These are phyloP conservation scores for Pharus latifolius DNA, from an alignment of 176 grass and related monocot species.

Conservation along the genomic window DNA sequence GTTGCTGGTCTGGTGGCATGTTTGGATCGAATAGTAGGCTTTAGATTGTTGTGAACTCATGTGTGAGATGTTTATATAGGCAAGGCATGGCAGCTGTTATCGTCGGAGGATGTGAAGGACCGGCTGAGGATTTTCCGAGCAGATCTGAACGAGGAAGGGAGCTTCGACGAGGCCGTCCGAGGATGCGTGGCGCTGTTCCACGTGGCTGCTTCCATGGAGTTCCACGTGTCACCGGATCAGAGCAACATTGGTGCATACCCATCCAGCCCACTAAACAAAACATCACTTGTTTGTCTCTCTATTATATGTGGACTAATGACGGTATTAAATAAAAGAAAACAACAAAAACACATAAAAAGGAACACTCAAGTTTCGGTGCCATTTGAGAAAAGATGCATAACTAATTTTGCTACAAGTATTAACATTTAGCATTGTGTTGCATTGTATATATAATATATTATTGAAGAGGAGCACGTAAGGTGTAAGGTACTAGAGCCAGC, in stretches of 20 bases:
- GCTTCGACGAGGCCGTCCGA: slow-evolving; percentile 53
- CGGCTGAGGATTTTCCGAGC: slow-evolving; percentile 50
- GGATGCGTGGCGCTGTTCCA: slow-evolving; percentile 56
- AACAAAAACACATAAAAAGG: no score
- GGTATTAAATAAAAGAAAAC: no score
- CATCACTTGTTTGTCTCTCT: no score
- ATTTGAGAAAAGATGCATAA: no score
- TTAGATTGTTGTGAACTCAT: neutral
- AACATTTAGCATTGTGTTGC: no score
- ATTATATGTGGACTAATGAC: no score
- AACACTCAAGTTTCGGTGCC: no score
- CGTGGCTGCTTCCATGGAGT: slow-evolving; percentile 87
- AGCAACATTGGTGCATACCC: slow-evolving; percentile 51
- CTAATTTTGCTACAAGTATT: no score
- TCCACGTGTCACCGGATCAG: slow-evolving; percentile 28
- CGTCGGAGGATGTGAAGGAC: slow-evolving; percentile 3
- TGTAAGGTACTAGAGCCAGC: slow-evolving; percentile 54
- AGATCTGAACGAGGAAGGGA: slow-evolving; percentile 71
- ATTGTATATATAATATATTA: no score
- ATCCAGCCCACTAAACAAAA: no score
- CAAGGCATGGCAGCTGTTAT: slow-evolving; percentile 48
- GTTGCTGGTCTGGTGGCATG: no score
- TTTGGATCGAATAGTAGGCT: no score
- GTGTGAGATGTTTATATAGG: neutral
- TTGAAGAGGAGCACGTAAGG: slow-evolving; percentile 53